Evolutionary conservation across 768 basidiomycete species (phyloP).

Genomic region (Amanita jacksonii): DNA sequence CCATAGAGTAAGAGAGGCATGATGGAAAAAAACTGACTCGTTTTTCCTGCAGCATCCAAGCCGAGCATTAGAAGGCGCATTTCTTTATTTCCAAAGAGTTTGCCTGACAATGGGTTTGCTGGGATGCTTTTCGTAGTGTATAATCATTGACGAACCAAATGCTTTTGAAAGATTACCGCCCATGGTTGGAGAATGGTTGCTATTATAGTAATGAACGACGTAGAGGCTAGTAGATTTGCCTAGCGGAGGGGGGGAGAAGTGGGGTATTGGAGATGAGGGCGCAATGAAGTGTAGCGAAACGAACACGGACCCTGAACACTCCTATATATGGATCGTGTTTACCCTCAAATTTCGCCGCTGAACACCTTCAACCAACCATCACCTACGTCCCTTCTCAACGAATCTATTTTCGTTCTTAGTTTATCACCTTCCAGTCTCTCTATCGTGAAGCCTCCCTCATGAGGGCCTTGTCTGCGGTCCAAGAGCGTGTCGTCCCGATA

Average conservation of each 20-base stretch:
- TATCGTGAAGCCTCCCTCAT: background rate
- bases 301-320: too few relatives aligned
- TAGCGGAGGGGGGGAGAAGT: too few relatives aligned
- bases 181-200: conserved; percentile 30
- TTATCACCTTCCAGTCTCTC: conserved; percentile 40
- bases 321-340: background rate
- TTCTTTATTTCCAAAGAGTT: conserved; percentile 98
- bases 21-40: conserved; percentile 54
- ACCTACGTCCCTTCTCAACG: conserved; percentile 78
- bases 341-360: conserved; percentile 22
- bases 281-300: background rate
- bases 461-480: background rate
- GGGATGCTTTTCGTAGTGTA: conserved; percentile 11
- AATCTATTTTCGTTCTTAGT: conserved; percentile 72
- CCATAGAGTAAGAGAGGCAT: conserved; percentile 4
- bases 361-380: conserved; percentile 85
- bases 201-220: too few relatives aligned
- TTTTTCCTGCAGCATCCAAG: conserved; percentile 96
- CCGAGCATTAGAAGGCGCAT: conserved; percentile 97
- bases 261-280: background rate
- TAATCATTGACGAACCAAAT: conserved; percentile 41
- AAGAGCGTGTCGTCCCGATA: background rate
- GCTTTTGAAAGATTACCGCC: conserved; percentile 85
- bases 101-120: conserved; percentile 40
- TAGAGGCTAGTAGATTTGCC: too few relatives aligned